Base-by-base conservation (phyloP, 148 eudicot species). In the Rhododendron kiyosumense region DNA sequence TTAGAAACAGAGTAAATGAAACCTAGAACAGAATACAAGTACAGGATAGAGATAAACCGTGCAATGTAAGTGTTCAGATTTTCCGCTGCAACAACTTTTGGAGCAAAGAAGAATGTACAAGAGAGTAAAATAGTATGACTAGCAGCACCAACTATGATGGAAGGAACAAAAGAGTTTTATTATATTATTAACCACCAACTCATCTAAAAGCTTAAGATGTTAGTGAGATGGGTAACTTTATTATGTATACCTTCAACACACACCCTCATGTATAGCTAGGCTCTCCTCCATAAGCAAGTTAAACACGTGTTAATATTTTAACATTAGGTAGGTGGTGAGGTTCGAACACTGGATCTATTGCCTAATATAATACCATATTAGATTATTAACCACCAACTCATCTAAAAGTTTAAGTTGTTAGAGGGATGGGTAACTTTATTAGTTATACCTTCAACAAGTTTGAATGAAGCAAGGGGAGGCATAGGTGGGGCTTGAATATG, bases 1-100 rank as follows among this genome's bases (percentile, higher is more conserved):
- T 14, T 24, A 22, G 14, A 61, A 83, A 12, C 10, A 65, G 41
- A 46, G 54, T 67, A 36, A 83, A 46, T 17, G 78, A 83, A n/a
- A 28, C 85, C 85, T 69, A 83, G 17, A 49, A 63, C 79, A 22
- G 73, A 30, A 22, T 43, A 38, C 65, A 32, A 65, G 45, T 82
- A 26, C 74, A 73, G 24, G 38, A 74, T 45, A 54, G 36, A 22
- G 75, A 83, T 78, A 82, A 85, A 54, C 57, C n/a, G 79, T n/a
- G 54, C 54, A 20, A 73, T 17, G 22, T 9, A 13, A 34, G 8
- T 69, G 12, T 5, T 26, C 4, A 86, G 41, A 75, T 73, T 74
- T 46, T 36, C 28, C 14, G 20, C n/a, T 20, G 13, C 45, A 12
- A 82, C 75, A 81, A 75, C 45, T 38, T 32, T 8, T 34, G 79